Evolutionary conservation across 2,329 filamentous ascomycete genomes (phyloP).

Genomic region (Nigrospora osmanthi): DNA sequence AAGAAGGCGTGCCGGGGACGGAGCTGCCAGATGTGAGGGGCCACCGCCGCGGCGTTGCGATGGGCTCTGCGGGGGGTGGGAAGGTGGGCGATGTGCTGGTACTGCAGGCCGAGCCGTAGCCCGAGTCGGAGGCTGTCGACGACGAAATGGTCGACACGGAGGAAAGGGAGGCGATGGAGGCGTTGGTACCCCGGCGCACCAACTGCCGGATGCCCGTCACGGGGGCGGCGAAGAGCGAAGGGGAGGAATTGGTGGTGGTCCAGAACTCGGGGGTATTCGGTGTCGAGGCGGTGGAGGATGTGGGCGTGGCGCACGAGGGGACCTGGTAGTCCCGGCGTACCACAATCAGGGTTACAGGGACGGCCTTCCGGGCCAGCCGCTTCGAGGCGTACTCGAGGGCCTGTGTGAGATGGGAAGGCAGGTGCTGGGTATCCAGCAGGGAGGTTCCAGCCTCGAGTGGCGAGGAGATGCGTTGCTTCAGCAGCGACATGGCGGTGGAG

Average conservation of each 20-base stretch:
- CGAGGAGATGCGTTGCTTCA: slow-evolving; percentile 52
- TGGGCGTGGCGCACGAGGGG: slow-evolving; percentile 24
- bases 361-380: slow-evolving; percentile 44
- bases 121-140: slow-evolving; percentile 11
- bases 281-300: slow-evolving; percentile 11
- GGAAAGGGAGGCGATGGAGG: slow-evolving; percentile 11
- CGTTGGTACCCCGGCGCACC: slow-evolving; percentile 28
- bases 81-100: slow-evolving; percentile 22
- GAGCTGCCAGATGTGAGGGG: slow-evolving; percentile 28
- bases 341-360: slow-evolving; percentile 51
- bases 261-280: slow-evolving; percentile 15
- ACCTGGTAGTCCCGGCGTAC: slow-evolving; percentile 49
- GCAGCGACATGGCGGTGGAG: slow-evolving; percentile 22
- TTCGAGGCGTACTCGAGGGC: slow-evolving; percentile 53
- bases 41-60: slow-evolving; percentile 17
- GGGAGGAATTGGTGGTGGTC: slow-evolving; percentile 14
- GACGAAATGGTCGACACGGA: not conserved
- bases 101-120: slow-evolving; percentile 8
- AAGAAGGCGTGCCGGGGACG: slow-evolving; percentile 34
- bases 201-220: slow-evolving; percentile 28
- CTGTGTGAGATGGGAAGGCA: slow-evolving; percentile 45
- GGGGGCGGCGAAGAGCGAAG: slow-evolving; percentile 20
- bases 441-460: slow-evolving; percentile 56
- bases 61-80: slow-evolving; percentile 9
- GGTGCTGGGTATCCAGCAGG: slow-evolving; percentile 47